phyloP scores from a whole-genome alignment of 331 rosid species.

The Quercus lobata region DNA sequence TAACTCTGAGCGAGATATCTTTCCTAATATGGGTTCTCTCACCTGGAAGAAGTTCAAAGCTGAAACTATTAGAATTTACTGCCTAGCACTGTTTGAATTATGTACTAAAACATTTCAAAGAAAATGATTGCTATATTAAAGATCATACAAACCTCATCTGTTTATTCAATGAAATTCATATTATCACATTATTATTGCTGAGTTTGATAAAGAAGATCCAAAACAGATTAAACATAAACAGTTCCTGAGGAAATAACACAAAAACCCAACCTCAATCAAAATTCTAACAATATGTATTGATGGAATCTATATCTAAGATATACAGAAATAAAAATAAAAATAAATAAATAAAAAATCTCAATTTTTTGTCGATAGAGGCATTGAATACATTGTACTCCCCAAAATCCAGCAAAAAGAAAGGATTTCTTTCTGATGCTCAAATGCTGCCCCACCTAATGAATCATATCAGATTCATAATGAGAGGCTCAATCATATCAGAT shows the following conservation, averaged over 20 bases:
- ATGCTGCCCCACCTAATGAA: not conserved
- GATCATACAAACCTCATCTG: no score
- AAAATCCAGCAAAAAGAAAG: not conserved
- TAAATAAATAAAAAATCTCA: not conserved
- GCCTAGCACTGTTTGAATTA: not conserved
- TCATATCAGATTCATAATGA: not conserved
- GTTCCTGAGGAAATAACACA: not conserved
- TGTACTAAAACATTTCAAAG: not conserved
- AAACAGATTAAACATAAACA: not conserved
- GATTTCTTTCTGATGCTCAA: not conserved
- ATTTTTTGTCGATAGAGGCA: not conserved
- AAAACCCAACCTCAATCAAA: not conserved
- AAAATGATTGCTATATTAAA: not conserved
- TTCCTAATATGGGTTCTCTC: constrained; percentile 64
- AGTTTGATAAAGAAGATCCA: not conserved
- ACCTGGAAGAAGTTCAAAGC: constrained; percentile 36
- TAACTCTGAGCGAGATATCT: constrained; percentile 53
- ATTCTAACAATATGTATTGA: not conserved
- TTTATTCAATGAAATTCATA: not conserved
- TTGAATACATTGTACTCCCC: not conserved
- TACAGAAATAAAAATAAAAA: not conserved
- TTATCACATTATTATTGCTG: not conserved
- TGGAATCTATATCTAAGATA: not conserved
- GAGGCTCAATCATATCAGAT: not conserved
- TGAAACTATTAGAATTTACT: constrained; percentile 16